A percentile compares a stretch with the other conserved stretches of the same genome.
Evolutionary conservation across 2,329 filamentous ascomycete species (phyloP).

Genomic region (Plectosphaerella cucumerina): DNA sequence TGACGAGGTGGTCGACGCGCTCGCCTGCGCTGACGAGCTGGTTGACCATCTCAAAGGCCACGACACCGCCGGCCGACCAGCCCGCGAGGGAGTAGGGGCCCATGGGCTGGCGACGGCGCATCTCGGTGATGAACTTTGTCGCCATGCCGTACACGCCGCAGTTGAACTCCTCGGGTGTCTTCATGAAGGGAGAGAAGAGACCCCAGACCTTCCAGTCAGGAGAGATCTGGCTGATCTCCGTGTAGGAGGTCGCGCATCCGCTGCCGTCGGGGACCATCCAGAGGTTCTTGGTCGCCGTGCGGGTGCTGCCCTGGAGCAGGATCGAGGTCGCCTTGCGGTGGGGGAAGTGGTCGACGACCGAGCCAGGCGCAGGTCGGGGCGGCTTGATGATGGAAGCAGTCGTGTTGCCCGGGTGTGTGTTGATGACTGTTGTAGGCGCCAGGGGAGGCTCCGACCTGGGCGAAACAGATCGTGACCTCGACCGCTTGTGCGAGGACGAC

Average conservation of each 20-base stretch:
- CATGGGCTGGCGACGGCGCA: constrained; percentile 64
- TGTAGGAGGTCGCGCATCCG: constrained; percentile 64
- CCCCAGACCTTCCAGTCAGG: constrained; percentile 47
- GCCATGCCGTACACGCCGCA: constrained; percentile 54
- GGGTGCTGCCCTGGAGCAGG: constrained; percentile 45
- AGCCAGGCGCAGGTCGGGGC: constrained; percentile 23
- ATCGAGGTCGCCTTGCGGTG: constrained; percentile 45
- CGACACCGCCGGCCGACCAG: constrained; percentile 75
- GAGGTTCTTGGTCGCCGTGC: constrained; percentile 37
- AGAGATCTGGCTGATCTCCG: constrained; percentile 50
- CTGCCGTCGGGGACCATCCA: constrained; percentile 54
- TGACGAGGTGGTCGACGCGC: constrained; percentile 53
- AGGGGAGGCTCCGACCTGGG: constrained; percentile 1
- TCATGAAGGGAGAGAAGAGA: constrained; percentile 60
- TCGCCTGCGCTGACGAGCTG: constrained; percentile 56
- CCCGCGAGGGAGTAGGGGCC: constrained; percentile 67
- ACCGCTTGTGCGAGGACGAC: not conserved
- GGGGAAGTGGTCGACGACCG: constrained; percentile 37
- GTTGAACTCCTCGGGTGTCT: constrained; percentile 51
- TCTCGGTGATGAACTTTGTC: constrained; percentile 46
- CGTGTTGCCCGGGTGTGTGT: constrained; percentile 28
- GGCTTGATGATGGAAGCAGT: constrained; percentile 44
- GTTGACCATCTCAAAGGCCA: constrained; percentile 62
- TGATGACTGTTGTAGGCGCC: constrained; percentile 18
- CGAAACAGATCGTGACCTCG: constrained; percentile 2